A percentile compares a stretch with the other conserved stretches of the same genome.
These are phyloP conservation scores for Aspergillus indologenus DNA, from an alignment of 495 filamentous ascomycete genomes.

Conservation along the genomic window DNA sequence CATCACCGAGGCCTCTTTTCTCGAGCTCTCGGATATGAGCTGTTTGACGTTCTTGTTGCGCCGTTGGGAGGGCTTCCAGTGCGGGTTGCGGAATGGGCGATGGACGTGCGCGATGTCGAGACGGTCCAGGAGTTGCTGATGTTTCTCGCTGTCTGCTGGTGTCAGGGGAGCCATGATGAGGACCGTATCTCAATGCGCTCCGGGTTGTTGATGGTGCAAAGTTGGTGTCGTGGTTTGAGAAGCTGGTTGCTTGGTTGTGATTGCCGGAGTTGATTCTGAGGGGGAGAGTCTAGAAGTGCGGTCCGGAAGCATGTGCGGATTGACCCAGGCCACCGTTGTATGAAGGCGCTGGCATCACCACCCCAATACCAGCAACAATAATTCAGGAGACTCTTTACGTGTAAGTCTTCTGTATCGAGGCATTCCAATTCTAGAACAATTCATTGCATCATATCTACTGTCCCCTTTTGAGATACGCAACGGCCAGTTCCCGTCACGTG, in stretches of 20 bases:
- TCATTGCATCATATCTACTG: too few relatives aligned
- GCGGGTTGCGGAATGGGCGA: constrained; percentile 81
- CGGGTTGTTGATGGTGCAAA: neutral
- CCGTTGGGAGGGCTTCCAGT: constrained; percentile 88
- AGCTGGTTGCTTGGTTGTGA: neutral
- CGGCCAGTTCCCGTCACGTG: neutral
- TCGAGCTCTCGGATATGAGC: constrained; percentile 83
- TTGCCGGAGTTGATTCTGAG: neutral
- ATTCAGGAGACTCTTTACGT: too few relatives aligned
- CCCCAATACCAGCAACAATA: neutral
- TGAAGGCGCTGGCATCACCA: neutral
- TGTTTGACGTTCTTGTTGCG: constrained; percentile 99
- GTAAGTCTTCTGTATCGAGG: too few relatives aligned
- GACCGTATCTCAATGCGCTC: neutral
- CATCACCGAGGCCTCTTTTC: constrained; percentile 76
- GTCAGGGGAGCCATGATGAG: constrained; percentile 45
- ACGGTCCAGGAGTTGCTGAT: constrained; percentile 68
- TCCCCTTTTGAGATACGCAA: too few relatives aligned
- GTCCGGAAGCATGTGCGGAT: neutral
- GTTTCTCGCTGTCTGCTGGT: constrained; percentile 45
- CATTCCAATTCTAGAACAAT: too few relatives aligned
- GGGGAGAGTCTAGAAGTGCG: neutral
- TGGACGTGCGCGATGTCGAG: constrained; percentile 81
- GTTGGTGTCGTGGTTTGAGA: neutral
- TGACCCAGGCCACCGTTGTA: neutral